phyloP scores from a whole-genome alignment of 2,329 filamentous ascomycete genomes.

The Mycosphaerella sp. region DNA sequence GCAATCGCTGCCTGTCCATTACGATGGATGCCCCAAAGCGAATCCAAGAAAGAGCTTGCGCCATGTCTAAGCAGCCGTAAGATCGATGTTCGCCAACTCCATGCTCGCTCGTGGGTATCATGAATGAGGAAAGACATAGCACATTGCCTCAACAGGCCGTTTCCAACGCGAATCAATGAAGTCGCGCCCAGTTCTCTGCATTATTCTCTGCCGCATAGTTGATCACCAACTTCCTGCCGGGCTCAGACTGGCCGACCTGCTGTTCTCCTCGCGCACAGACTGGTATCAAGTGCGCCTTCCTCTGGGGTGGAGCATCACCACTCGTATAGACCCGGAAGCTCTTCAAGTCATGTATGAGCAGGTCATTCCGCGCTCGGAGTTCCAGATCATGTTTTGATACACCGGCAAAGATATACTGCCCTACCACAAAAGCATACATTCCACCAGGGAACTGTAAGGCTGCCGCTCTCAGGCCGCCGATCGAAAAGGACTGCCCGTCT shows the following conservation, averaged over 20 bases:
- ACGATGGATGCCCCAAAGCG: background rate
- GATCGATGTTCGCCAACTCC: background rate
- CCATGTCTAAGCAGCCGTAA: background rate
- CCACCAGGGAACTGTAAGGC: constrained; percentile 16
- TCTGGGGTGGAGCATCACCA: constrained; percentile 16
- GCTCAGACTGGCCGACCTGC: background rate
- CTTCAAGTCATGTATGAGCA: constrained; percentile 10
- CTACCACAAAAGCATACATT: constrained; percentile 20
- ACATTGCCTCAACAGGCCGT: background rate
- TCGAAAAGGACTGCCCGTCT: constrained; percentile 19
- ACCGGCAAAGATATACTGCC: constrained; percentile 19
- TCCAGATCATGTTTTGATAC: constrained; percentile 15
- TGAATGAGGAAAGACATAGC: constrained; percentile 1
- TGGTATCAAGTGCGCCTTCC: constrained; percentile 16
- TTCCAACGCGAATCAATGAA: background rate
- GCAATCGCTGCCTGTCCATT: background rate
- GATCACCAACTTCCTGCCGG: constrained; percentile 17
- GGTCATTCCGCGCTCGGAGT: constrained; percentile 3
- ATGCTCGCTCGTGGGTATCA: constrained; percentile 5
- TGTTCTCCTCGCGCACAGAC: constrained; percentile 13
- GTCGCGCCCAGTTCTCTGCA: constrained; percentile 3
- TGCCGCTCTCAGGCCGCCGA: constrained; percentile 16
- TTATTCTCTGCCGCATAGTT: constrained; percentile 15
- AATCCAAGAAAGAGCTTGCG: background rate
- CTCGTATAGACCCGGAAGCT: constrained; percentile 18